phyloP scores from a whole-genome alignment of 116 monocot genomes.

The Cymodocea nodosa region DNA sequence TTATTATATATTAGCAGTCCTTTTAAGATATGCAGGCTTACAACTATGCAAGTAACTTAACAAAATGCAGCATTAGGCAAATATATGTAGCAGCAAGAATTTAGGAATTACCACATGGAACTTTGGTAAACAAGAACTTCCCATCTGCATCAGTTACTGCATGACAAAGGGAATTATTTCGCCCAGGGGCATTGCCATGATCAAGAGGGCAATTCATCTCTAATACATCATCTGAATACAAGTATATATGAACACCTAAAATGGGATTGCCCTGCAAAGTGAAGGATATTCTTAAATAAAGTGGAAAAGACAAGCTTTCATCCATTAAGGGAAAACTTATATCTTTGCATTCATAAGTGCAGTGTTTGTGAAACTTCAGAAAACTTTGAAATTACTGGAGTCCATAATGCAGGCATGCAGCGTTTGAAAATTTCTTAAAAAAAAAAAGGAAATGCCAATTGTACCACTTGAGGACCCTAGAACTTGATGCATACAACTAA shows the following conservation, averaged over 20 bases:
- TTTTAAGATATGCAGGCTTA: too few species aligned
- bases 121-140: slow-evolving; percentile 60
- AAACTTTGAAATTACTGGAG: too few species aligned
- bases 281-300: neutral
- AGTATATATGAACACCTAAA: slow-evolving; percentile 74
- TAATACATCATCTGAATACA: slow-evolving; percentile 74
- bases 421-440: too few species aligned
- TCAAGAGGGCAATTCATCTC: slow-evolving; percentile 61
- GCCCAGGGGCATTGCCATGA: slow-evolving; percentile 34
- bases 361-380: too few species aligned
- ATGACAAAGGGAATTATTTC: slow-evolving; percentile 76
- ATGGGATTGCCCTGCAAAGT: slow-evolving; percentile 82
- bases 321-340: too few species aligned
- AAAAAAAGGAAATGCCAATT: too few species aligned
- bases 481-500: too few species aligned
- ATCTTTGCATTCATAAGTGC: too few species aligned
- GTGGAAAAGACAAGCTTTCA: too few species aligned
- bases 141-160: slow-evolving; percentile 77
- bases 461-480: too few species aligned
- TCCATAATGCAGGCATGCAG: too few species aligned
- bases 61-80: neutral
- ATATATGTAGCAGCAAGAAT: neutral
- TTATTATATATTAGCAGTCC: too few species aligned
- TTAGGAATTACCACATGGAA: slow-evolving; percentile 79
- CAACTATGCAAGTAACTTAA: neutral